Evolutionary conservation across 768 basidiomycete genomes (phyloP).

Genomic region (Phylloporus arenicola): DNA sequence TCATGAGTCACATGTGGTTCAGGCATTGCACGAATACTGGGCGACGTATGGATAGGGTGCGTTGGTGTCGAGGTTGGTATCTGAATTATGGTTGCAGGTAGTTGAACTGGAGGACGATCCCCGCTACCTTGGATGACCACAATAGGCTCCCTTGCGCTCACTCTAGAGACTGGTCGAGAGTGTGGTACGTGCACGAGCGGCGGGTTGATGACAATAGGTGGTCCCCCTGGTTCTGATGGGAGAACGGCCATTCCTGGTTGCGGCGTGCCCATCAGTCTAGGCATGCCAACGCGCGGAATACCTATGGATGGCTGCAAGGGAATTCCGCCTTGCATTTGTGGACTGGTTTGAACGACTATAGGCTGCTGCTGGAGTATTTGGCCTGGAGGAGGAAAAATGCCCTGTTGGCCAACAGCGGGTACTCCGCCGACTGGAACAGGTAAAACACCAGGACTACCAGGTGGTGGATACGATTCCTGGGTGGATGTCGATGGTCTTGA

Average conservation of each 20-base stretch:
- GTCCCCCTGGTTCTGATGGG: neutral
- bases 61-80: slow-evolving; percentile 7
- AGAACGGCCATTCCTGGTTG: slow-evolving; percentile 3
- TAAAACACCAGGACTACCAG: slow-evolving; percentile 8
- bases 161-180: slow-evolving; percentile 18
- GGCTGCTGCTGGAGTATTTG: slow-evolving; percentile 6
- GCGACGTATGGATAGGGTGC: slow-evolving; percentile 17
- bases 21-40: slow-evolving; percentile 22
- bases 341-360: slow-evolving; percentile 2
- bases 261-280: neutral
- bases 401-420: slow-evolving; percentile 15
- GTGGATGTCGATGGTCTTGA: slow-evolving; percentile 24
- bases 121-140: slow-evolving; percentile 14
- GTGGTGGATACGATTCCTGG: slow-evolving; percentile 18
- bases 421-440: slow-evolving; percentile 11
- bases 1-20: slow-evolving; percentile 7
- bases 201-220: slow-evolving; percentile 19
- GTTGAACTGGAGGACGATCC: slow-evolving; percentile 19
- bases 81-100: slow-evolving; percentile 18
- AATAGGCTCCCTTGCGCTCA: slow-evolving; percentile 9
- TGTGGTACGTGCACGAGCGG: slow-evolving; percentile 7
- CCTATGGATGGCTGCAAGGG: slow-evolving; percentile 3
- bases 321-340: slow-evolving; percentile 4
- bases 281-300: neutral
- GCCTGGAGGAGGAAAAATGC: slow-evolving; percentile 19